These are phyloP conservation scores for Elsinoe ampelina DNA, from an alignment of 2,329 filamentous ascomycete species.

Conservation along the genomic window DNA sequence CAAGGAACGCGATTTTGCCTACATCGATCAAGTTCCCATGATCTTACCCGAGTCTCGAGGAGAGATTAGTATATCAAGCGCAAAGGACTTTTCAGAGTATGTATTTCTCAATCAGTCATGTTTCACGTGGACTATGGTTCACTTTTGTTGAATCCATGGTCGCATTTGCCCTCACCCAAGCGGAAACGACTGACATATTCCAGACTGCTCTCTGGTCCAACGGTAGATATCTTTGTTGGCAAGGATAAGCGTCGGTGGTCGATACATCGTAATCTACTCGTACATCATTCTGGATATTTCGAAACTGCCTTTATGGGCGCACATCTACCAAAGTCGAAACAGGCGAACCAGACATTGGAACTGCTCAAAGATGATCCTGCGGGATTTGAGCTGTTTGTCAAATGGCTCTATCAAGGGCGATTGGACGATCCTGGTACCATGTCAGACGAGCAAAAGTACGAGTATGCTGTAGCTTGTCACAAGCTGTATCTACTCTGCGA, in stretches of 20 bases:
- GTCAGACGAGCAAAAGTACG: conserved; percentile 42
- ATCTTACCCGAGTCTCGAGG: conserved; percentile 37
- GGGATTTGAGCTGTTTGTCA: conserved; percentile 46
- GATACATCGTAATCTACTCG: conserved; percentile 44
- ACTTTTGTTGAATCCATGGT: not conserved
- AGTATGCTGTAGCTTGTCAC: conserved; percentile 45
- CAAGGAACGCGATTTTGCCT: conserved; percentile 36
- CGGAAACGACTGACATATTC: conserved; percentile 21
- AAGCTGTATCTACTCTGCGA: conserved; percentile 45
- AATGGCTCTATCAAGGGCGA: conserved; percentile 48
- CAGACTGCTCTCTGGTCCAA: conserved; percentile 45
- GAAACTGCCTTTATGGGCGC: conserved; percentile 28
- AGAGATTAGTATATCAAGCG: conserved; percentile 39
- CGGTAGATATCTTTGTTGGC: conserved; percentile 45
- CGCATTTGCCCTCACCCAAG: not conserved
- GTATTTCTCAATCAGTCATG: conserved; percentile 26
- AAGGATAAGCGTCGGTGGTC: conserved; percentile 39
- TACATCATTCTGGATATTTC: conserved; percentile 43
- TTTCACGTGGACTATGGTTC: conserved; percentile 23
- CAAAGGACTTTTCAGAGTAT: conserved; percentile 45
- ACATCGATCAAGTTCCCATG: conserved; percentile 29
- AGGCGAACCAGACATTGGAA: conserved; percentile 35
- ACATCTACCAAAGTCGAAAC: conserved; percentile 29
- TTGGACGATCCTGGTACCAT: conserved; percentile 42
- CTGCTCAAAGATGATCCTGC: conserved; percentile 41